Conservation (phyloP, 192 early-diverging fungal species). For the Thamnidium elegans region DNA sequence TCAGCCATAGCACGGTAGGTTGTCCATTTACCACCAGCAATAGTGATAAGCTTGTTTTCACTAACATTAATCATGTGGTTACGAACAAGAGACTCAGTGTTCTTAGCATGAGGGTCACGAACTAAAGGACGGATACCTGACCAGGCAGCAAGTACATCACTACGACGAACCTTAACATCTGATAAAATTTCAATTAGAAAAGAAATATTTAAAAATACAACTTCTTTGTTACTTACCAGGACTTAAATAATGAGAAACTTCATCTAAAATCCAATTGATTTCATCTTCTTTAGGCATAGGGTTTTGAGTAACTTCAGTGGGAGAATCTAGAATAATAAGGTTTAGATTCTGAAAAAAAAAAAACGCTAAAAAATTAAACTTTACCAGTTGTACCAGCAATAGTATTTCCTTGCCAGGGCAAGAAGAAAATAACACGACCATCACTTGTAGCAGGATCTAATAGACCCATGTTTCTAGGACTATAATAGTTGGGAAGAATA, state of each 20-base stretch:
- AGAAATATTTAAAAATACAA: neutral
- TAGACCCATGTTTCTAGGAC: constrained; percentile 91
- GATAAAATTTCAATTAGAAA: neutral
- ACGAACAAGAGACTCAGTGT: constrained; percentile 89
- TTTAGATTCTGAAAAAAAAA: neutral
- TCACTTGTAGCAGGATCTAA: constrained; percentile 92
- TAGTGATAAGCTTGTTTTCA: constrained; percentile 79
- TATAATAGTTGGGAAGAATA: constrained; percentile 93
- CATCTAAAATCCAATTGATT: constrained; percentile 92
- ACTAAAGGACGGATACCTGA: constrained; percentile 95
- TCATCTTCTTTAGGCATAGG: constrained; percentile 91
- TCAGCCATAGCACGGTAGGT: constrained; percentile 97
- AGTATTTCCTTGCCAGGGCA: constrained; percentile 95
- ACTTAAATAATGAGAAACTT: constrained; percentile 88
- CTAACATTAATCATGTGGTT: constrained; percentile 97
- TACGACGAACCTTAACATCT: constrained; percentile 95
- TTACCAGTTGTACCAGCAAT: constrained; percentile 89
- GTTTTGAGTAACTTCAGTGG: constrained; percentile 77
- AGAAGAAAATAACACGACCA: constrained; percentile 95
- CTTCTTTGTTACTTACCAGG: constrained; percentile 37
- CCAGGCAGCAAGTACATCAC: constrained; percentile 98
- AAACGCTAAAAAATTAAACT: neutral
- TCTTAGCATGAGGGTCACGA: constrained; percentile 90
- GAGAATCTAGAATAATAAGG: constrained; percentile 56
- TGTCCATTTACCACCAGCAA: constrained; percentile 99